These are phyloP conservation scores for Exophiala sideris DNA, from an alignment of 2,329 filamentous ascomycete species.

Conservation along the genomic window DNA sequence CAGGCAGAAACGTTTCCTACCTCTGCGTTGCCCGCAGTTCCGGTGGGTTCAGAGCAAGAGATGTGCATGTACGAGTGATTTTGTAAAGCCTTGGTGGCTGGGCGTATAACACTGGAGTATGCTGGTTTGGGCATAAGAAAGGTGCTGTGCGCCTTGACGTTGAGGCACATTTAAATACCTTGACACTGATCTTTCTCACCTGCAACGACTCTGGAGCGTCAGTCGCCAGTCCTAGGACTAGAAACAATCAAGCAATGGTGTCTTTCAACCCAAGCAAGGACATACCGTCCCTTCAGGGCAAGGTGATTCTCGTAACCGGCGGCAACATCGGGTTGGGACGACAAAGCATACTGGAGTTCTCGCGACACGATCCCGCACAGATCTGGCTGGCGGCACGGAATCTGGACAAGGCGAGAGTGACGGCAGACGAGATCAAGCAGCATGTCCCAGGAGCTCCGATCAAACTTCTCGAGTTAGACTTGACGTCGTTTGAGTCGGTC, in stretches of 20 bases:
- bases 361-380: slow-evolving; percentile 50
- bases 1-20: too few relatives aligned
- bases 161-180: too few relatives aligned
- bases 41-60: too few relatives aligned
- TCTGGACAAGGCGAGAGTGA: slow-evolving; percentile 21
- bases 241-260: not conserved
- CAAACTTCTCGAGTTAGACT: slow-evolving; percentile 38
- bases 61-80: too few relatives aligned
- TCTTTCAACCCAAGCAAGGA: slow-evolving; percentile 43
- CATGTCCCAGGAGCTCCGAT: slow-evolving; percentile 35
- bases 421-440: slow-evolving; percentile 33
- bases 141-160: too few relatives aligned
- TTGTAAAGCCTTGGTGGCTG: too few relatives aligned
- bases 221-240: too few relatives aligned
- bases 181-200: too few relatives aligned
- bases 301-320: slow-evolving; percentile 52
- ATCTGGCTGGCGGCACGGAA: slow-evolving; percentile 56
- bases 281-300: slow-evolving; percentile 46
- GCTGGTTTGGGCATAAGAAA: too few relatives aligned
- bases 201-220: too few relatives aligned
- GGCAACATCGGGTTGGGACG: slow-evolving; percentile 48
- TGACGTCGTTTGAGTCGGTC: slow-evolving; percentile 31
- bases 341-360: slow-evolving; percentile 47
- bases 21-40: too few relatives aligned
- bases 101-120: too few relatives aligned